Evolutionary conservation across 129 eudicot genomes (phyloP), one percentile per base, ranked within the genome.

Genomic region (Ambrosia trifida): DNA sequence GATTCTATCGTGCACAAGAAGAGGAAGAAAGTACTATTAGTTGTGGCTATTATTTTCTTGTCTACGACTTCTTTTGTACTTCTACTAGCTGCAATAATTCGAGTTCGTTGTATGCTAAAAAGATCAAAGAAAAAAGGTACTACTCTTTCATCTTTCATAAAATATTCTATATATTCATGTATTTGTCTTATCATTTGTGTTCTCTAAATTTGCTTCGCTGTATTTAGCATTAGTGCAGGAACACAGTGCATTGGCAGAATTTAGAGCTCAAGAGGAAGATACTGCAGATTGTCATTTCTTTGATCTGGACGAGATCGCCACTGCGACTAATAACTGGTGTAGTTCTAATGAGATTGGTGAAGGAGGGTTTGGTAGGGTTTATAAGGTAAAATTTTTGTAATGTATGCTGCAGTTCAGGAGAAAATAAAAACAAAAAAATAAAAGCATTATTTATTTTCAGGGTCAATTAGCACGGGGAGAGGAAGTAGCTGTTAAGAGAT

Each of bases 341-440:
- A 40, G 43, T 6, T 72, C 56, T n/a, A 86, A 86, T 56, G 81
- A 83, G 82, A 74, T 86, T 16, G 92, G 92, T 9, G 74, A 75
- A 72, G 88, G 92, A 63, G 88, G 92, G 4, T 86, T 86, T 78
- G 92, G 92, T 41, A 64, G 78, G 66, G 92, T 86, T 38, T 86
- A 86, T 33, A 81, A 78, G 92, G 92, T 83, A 76, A 69, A 4
- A 9, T 7, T 59, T 31, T 3, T 36, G 4, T 50, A 30, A 61
- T 41, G 36, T 24, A 36, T 17, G 40, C 36, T 32, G 6, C 5
- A 38, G 2, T 28, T 62, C 53, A 13, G 11, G 11, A 38, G 24
- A 64, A 53, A 62, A 28, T 1, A 8, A 17, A 13, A 19, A 7
- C 13, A 12, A 51, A 46, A 33, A 73, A 59, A 38, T 71, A 13